Evolutionary conservation across 306 rosid genomes (phyloP), one percentile per base, ranked within the genome.

Genomic region (Geum urbanum): DNA sequence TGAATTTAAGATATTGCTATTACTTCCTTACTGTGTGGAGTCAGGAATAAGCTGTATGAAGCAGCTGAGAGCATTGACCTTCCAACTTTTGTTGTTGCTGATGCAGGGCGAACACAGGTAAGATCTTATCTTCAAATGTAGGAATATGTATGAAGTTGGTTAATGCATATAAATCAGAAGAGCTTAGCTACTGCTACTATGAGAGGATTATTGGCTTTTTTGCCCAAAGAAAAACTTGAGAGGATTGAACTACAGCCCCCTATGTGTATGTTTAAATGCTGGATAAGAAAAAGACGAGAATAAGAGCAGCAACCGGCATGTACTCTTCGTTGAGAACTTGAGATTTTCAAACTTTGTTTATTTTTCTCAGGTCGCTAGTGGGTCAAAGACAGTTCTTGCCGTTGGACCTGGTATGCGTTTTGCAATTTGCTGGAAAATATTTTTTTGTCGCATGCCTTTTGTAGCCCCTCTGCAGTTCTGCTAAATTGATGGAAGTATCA

Each of bases 91-190:
- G 91, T 85, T 72, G 96, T 92, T 35, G 90, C 97, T 9, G 97
- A 92, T 62, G 98, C 98, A 58, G 98, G 98, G 76, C 82, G 98
- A 75, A 92, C 98, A 59, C 94, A 92, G 97, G 98, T 88, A 81
- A 37, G 24, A 59, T 59, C 54, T 74, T 14, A 55, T 50, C 50
- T n/a, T 45, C 51, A 8, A 68, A 55, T 61, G 56, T 47, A 24
- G 59, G 0, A 9, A 20, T 37, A 10, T 16, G 56, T 67, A 63
- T 69, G 8, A 44, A 73, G 56, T 19, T 15, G 16, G 47, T 27
- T 50, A 63, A 5, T 12, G 10, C 37, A 75, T 64, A 24, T 24
- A 24, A 24, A 2, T 24, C 27, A 39, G 32, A 11, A 39, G 53
- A 53, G 12, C 24, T 62, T 57, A 41, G 62, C 14, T 20, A 19